Conservation (phyloP, 2,329 filamentous ascomycete genomes). For the Aspergillus proliferans region DNA sequence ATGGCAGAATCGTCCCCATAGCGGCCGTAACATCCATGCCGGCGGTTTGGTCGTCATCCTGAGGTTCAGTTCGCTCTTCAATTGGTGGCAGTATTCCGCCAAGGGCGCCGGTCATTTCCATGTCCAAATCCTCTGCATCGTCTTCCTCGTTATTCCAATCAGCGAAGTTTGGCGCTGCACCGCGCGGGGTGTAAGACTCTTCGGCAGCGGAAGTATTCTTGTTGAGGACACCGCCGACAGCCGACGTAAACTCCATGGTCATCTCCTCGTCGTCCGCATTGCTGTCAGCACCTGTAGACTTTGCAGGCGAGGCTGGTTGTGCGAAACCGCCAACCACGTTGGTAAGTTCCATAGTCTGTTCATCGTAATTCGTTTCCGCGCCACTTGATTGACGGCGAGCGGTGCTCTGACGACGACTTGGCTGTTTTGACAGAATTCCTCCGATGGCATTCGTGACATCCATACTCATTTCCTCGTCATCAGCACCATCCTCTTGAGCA, state of each 20-base stretch:
- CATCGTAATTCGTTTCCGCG: conserved; percentile 42
- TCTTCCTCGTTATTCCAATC: conserved; percentile 23
- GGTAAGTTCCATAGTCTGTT: conserved; percentile 45
- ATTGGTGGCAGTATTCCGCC: conserved; percentile 39
- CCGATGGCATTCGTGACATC: conserved; percentile 82
- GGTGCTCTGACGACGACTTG: conserved; percentile 26
- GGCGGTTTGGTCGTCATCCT: conserved; percentile 43
- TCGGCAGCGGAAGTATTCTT: conserved; percentile 14
- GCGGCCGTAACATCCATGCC: conserved; percentile 64
- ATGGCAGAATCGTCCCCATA: conserved; percentile 56
- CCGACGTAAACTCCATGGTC: conserved; percentile 45
- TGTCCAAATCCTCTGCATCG: conserved; percentile 34
- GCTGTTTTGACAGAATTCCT: conserved; percentile 58
- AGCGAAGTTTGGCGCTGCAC: conserved; percentile 16
- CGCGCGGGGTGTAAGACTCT: conserved; percentile 9
- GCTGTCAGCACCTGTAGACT: conserved; percentile 22
- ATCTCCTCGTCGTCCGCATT: conserved; percentile 38
- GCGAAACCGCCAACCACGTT: conserved; percentile 38
- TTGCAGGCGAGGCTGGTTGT: conserved; percentile 19
- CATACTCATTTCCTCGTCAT: conserved; percentile 77
- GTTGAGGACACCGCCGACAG: conserved; percentile 37
- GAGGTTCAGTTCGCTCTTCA: conserved; percentile 33
- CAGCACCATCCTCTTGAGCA: conserved; percentile 32
- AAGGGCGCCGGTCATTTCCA: conserved; percentile 55
- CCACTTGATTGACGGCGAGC: conserved; percentile 39